Evolutionary conservation across 345 rosid species (phyloP).

Genomic region (Barbarea vulgaris): DNA sequence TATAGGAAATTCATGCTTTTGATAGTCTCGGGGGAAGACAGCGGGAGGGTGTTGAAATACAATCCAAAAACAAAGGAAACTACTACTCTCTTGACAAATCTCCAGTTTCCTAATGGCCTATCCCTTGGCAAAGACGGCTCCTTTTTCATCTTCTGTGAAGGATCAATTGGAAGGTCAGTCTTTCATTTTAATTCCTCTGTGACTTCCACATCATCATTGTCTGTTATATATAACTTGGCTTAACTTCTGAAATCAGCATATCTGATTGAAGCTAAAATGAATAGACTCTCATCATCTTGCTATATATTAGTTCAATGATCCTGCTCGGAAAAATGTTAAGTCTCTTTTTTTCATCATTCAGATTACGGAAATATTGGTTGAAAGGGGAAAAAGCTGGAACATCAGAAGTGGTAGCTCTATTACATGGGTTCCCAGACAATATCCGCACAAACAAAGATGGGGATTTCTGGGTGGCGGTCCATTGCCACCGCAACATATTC

Average conservation of each 20-base stretch:
- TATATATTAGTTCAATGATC: not conserved
- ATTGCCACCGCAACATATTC: conserved; percentile 56
- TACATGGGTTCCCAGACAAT: conserved; percentile 88
- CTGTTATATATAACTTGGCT: not conserved
- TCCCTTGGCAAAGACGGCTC: conserved; percentile 82
- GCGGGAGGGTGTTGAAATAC: conserved; percentile 81
- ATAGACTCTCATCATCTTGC: not conserved
- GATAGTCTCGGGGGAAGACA: conserved; percentile 68
- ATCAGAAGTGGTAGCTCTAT: conserved; percentile 69
- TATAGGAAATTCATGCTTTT: conserved; percentile 83
- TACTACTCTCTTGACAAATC: conserved; percentile 65
- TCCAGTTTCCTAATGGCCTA: conserved; percentile 89
- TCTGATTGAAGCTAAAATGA: not conserved
- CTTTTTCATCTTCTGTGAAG: conserved; percentile 78
- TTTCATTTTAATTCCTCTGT: conserved; percentile 8
- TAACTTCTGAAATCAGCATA: not conserved
- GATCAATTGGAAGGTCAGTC: conserved; percentile 63
- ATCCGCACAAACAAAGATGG: conserved; percentile 77
- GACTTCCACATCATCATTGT: conserved; percentile 9
- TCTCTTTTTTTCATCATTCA: conserved; percentile 25
- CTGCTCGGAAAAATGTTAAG: too few relatives aligned
- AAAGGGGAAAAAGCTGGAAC: conserved; percentile 87
- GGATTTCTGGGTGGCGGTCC: conserved; percentile 89
- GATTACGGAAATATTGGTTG: conserved; percentile 81
- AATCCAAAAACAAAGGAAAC: conserved; percentile 70